Conservation (phyloP, 2,329 filamentous ascomycete genomes). For the Ceratocystis colombiana region DNA sequence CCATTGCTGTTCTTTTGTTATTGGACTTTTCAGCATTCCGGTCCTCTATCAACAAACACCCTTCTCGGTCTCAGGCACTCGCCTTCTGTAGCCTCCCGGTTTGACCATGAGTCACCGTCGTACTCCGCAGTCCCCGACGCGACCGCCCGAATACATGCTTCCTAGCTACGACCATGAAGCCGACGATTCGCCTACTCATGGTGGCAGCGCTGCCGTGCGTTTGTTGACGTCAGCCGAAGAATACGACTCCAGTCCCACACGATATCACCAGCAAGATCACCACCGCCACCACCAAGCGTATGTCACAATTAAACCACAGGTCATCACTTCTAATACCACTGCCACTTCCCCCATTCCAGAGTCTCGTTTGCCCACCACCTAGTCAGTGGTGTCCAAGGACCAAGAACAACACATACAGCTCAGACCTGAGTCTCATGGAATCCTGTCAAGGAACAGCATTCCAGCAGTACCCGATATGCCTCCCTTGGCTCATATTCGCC, state of each 20-base stretch:
- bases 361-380: constrained; percentile 7
- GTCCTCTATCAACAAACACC: neutral
- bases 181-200: constrained; percentile 36
- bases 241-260: constrained; percentile 29
- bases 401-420: neutral
- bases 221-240: constrained; percentile 55
- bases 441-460: constrained; percentile 13
- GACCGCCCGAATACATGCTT: constrained; percentile 49
- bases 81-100: constrained; percentile 6
- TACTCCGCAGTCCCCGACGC: constrained; percentile 34
- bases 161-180: constrained; percentile 47
- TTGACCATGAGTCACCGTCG: constrained; percentile 23
- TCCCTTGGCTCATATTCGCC: neutral
- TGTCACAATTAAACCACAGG: constrained; percentile 30
- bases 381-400: neutral
- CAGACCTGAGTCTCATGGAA: neutral
- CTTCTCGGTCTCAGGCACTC: neutral
- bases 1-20: constrained; percentile 1
- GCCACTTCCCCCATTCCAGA: constrained; percentile 4
- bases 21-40: constrained; percentile 4
- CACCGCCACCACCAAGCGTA: constrained; percentile 39
- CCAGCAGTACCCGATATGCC: neutral
- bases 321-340: neutral
- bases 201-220: constrained; percentile 45
- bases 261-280: constrained; percentile 30